Conservation (phyloP, 371 early-diverging fungal genomes). For the Mucor velutinosus region DNA sequence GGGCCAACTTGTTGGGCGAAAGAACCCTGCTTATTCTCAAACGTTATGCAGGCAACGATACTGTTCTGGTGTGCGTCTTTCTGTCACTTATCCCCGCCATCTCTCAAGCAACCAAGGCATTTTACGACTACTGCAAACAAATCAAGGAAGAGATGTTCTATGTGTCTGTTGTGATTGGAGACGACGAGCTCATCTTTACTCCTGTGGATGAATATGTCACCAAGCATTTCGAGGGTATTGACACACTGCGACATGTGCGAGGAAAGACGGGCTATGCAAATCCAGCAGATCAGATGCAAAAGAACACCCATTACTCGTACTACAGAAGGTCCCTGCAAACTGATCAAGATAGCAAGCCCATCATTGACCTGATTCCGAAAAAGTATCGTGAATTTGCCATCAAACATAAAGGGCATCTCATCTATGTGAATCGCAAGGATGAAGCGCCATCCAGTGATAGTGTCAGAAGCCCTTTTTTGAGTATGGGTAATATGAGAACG, state of each 20-base stretch:
- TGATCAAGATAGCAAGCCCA: slow-evolving; percentile 10
- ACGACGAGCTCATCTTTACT: slow-evolving; percentile 1
- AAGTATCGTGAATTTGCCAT: slow-evolving; percentile 24
- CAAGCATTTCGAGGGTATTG: slow-evolving; percentile 18
- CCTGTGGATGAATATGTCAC: slow-evolving; percentile 14
- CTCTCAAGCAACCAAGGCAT: background rate
- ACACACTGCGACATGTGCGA: slow-evolving; percentile 11
- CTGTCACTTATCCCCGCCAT: slow-evolving; percentile 21
- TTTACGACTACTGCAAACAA: background rate
- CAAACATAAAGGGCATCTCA: slow-evolving; percentile 30
- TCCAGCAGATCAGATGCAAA: slow-evolving; percentile 17
- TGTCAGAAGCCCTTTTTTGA: slow-evolving; percentile 2
- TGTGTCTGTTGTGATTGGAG: slow-evolving; percentile 1
- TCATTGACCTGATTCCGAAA: slow-evolving; percentile 18
- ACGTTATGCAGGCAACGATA: slow-evolving; percentile 17
- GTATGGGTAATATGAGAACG: background rate
- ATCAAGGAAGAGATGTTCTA: slow-evolving; percentile 8
- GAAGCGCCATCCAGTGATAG: slow-evolving; percentile 8
- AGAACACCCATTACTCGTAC: slow-evolving; percentile 2
- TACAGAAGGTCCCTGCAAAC: slow-evolving; percentile 8
- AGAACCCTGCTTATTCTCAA: background rate
- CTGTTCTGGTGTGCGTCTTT: slow-evolving; percentile 26
- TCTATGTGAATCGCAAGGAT: slow-evolving; percentile 21
- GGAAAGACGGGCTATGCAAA: slow-evolving; percentile 15
- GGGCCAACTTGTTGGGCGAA: slow-evolving; percentile 23